Evolutionary conservation across 1,139 yeast species (phyloP).

Genomic region (Neolecta irregularis): DNA sequence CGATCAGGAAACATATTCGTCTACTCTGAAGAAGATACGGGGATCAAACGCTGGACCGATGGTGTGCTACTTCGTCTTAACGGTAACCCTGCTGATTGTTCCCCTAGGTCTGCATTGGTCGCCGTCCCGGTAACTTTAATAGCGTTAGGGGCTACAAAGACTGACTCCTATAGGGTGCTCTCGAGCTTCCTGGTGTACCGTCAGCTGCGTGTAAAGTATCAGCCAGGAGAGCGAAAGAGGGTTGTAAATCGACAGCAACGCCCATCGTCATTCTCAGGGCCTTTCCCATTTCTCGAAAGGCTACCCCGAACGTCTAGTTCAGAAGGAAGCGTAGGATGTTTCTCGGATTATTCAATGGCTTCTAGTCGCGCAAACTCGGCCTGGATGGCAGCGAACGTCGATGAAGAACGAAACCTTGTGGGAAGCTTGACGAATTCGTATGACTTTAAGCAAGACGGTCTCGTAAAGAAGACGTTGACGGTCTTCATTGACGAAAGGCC

Average conservation of each 20-base stretch:
- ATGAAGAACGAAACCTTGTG: constrained; percentile 28
- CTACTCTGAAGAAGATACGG: constrained; percentile 66
- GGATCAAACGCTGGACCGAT: constrained; percentile 88
- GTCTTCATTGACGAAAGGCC: constrained; percentile 33
- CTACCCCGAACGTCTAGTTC: constrained; percentile 2
- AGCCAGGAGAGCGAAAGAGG: constrained; percentile 28
- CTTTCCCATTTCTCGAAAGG: neutral
- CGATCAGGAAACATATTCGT: constrained; percentile 71
- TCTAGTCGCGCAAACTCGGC: neutral
- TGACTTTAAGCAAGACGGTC: constrained; percentile 58
- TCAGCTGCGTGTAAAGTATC: constrained; percentile 49
- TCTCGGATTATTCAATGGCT: constrained; percentile 6
- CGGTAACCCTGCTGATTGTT: constrained; percentile 1
- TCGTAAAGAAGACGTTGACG: constrained; percentile 70
- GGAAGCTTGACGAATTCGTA: constrained; percentile 47
- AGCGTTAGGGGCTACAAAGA: too few species aligned
- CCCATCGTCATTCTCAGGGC: neutral
- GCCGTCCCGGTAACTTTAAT: too few species aligned
- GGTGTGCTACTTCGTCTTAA: too few species aligned
- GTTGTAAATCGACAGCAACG: constrained; percentile 22
- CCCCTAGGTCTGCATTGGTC: constrained; percentile 55
- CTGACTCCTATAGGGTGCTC: too few species aligned
- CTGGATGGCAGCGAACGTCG: too few species aligned
- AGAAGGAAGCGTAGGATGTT: too few species aligned
- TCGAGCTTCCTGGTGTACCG: constrained; percentile 74